These are phyloP conservation scores for Aspergillus bombycis DNA, from an alignment of 2,329 filamentous ascomycete species.

Conservation along the genomic window DNA sequence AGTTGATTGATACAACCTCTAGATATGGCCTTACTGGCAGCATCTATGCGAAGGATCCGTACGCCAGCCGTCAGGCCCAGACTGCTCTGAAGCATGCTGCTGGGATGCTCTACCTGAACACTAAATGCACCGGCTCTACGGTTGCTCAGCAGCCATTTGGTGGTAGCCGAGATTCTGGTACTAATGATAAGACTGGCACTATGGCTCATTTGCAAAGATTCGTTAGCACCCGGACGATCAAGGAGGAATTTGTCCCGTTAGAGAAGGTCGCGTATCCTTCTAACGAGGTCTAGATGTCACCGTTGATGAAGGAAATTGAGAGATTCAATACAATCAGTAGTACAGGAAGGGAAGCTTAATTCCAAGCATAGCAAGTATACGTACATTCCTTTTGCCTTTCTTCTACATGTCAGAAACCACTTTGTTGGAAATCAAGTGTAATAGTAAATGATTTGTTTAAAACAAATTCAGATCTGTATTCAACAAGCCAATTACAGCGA, in stretches of 20 bases:
- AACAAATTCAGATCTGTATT: too few relatives aligned
- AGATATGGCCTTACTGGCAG: conserved; percentile 36
- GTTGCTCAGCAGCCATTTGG: conserved; percentile 62
- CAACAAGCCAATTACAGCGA: too few relatives aligned
- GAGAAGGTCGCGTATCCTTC: conserved; percentile 28
- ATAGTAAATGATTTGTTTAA: too few relatives aligned
- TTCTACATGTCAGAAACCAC: too few relatives aligned
- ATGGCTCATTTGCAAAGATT: conserved; percentile 55
- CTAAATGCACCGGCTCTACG: conserved; percentile 60
- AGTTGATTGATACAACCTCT: conserved; percentile 44
- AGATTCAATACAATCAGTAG: neutral
- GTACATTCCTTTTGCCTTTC: too few relatives aligned
- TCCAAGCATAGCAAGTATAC: too few relatives aligned
- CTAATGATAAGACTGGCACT: conserved; percentile 62
- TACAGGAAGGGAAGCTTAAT: neutral
- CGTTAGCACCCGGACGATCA: conserved; percentile 56
- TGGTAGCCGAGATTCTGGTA: conserved; percentile 56
- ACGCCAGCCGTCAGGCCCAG: conserved; percentile 55
- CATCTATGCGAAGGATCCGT: conserved; percentile 46
- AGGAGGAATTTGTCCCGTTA: conserved; percentile 52
- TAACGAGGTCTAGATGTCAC: conserved; percentile 13
- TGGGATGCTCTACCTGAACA: conserved; percentile 63
- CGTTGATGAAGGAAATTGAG: neutral
- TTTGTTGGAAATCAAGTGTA: too few relatives aligned
- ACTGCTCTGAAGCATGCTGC: conserved; percentile 57